phyloP scores from a whole-genome alignment of 805 yeast species.

The Spathaspora passalidarum region DNA sequence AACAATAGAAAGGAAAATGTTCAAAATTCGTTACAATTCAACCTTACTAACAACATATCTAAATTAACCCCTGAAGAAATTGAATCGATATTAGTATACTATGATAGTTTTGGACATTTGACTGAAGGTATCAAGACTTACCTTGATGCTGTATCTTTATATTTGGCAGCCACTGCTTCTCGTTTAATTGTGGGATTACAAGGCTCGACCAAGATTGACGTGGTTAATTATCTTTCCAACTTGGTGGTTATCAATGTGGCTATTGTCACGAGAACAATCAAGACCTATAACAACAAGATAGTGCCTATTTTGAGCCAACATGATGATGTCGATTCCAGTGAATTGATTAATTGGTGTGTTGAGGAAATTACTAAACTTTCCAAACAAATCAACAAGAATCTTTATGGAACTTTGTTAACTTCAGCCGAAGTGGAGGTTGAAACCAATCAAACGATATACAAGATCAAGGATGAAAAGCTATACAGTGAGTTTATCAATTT shows the following conservation, averaged over 20 bases:
- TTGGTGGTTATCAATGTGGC: conserved; percentile 38
- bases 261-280: conserved; percentile 53
- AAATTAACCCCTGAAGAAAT: conserved; percentile 28
- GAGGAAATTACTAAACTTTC: conserved; percentile 61
- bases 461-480: conserved; percentile 32
- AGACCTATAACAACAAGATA: conserved; percentile 47
- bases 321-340: conserved; percentile 45
- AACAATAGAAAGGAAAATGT: conserved; percentile 34
- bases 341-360: conserved; percentile 74
- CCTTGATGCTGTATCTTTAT: conserved; percentile 31
- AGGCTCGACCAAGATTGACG: conserved; percentile 42
- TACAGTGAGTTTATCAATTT: conserved; percentile 55
- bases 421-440: conserved; percentile 23
- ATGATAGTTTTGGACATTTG: conserved; percentile 32
- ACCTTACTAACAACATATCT: conserved; percentile 32
- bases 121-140: conserved; percentile 35
- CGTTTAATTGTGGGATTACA: conserved; percentile 36
- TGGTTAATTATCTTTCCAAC: conserved; percentile 38
- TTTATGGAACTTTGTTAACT: conserved; percentile 55
- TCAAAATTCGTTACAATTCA: conserved; percentile 36
- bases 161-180: conserved; percentile 30
- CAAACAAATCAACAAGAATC: conserved; percentile 58
- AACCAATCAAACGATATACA: conserved; percentile 23
- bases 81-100: conserved; percentile 32
- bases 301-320: conserved; percentile 39